Percentiles rank a stretch among this genome's conserved stretches.
Conservation (phyloP, 768 basidiomycete genomes). For the Termitomyces eurrhizus region DNA sequence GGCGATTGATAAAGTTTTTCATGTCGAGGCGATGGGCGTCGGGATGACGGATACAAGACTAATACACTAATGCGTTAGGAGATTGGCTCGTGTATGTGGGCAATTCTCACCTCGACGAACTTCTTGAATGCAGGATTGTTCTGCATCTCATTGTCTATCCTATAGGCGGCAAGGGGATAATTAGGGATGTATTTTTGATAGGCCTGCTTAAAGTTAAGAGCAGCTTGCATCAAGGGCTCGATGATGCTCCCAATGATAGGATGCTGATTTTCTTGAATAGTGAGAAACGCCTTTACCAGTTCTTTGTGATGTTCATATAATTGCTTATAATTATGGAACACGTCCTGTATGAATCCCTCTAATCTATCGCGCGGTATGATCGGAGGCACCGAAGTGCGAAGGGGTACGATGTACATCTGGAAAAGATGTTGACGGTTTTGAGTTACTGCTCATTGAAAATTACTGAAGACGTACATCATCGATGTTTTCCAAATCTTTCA, state of each 20-base stretch:
- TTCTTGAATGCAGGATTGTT: slow-evolving; percentile 75
- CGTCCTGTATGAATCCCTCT: slow-evolving; percentile 75
- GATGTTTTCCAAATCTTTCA: slow-evolving; percentile 86
- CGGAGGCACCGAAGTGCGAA: slow-evolving; percentile 74
- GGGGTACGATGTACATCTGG: slow-evolving; percentile 81
- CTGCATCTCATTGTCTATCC: slow-evolving; percentile 83
- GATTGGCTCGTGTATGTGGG: not conserved
- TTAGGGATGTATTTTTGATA: slow-evolving; percentile 92
- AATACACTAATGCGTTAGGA: not conserved
- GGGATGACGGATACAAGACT: slow-evolving; percentile 56
- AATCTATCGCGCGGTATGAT: slow-evolving; percentile 71
- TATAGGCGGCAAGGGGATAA: slow-evolving; percentile 85
- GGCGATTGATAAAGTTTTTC: slow-evolving; percentile 90
- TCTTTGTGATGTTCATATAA: slow-evolving; percentile 70
- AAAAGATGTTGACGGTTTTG: not conserved
- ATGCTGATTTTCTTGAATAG: slow-evolving; percentile 84
- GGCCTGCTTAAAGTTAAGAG: slow-evolving; percentile 85
- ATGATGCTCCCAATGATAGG: slow-evolving; percentile 77
- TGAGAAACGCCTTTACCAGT: slow-evolving; percentile 75
- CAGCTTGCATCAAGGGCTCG: slow-evolving; percentile 81
- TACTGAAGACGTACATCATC: slow-evolving; percentile 42
- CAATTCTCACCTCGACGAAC: slow-evolving; percentile 64
- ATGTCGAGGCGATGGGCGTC: slow-evolving; percentile 84
- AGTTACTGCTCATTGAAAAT: not conserved
- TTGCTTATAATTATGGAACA: slow-evolving; percentile 85